Base-by-base conservation (phyloP, 1,284 basidiomycete genomes). In the Ganoderma lingzhi region DNA sequence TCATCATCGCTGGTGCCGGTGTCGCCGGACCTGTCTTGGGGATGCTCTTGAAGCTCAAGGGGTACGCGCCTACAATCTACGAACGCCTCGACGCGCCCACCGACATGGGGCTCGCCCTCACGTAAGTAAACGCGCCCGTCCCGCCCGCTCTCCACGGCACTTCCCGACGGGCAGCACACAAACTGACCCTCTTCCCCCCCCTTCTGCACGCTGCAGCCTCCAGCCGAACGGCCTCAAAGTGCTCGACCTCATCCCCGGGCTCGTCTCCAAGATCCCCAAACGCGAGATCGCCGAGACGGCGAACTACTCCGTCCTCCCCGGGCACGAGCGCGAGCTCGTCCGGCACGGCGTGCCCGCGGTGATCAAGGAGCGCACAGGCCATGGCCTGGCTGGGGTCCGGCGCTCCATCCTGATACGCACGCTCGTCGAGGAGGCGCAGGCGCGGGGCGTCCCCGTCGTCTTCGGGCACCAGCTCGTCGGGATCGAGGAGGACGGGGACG, bases 11-110 rank as follows among this genome's bases (percentile, higher is more conserved):
- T 30, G 84, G 84, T n/a, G 80, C 77, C 19, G 85, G 84, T 6
- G 82, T 86, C 48, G 84, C 82, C 6, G 85, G 84, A 17, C 83
- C 84, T 23, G 79, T 84, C 1, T 80, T 86, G 23, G 84, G 82
- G 2, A 78, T 83, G 42, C 78, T 84, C 61, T 79, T 86, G 59
- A 83, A 84, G 69, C 71, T 73, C 32, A 81, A 82, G 67, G 84
- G 84, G 6, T 85, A 84, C 71, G 74, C 80, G 1, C 82, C 84
- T 0, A 75, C 82, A 63, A 72, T 85, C 8, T 86, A 84, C 71
- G 84, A 86, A 70, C 78, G 83, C 64, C 74, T 76, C 23, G 70
- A 78, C 12, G 69, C 66, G 6, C 67, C 78, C 15, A 70, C 76
- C 6, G 78, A 80, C 14, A 77, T 77, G 42, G 84, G 84, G 6